phyloP scores from a whole-genome alignment of 495 filamentous ascomycete genomes.

The Penicillium turbatum region DNA sequence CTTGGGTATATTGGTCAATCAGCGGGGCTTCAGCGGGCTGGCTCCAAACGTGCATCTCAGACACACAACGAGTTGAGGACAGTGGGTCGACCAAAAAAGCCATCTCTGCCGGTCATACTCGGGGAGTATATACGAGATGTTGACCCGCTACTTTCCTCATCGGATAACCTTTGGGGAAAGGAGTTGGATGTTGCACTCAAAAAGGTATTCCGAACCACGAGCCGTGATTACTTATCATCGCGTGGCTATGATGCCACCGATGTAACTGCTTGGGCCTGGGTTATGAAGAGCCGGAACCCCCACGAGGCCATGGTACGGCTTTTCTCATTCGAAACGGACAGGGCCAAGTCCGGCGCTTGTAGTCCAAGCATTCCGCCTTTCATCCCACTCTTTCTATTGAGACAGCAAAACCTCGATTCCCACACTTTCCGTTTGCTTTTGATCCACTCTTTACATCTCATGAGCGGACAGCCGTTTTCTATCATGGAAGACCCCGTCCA shows the following conservation, averaged over 20 bases:
- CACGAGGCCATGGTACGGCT: constrained; percentile 41
- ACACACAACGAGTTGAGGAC: constrained; percentile 2
- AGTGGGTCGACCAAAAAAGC: constrained; percentile 16
- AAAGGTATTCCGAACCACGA: constrained; percentile 33
- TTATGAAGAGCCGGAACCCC: constrained; percentile 43
- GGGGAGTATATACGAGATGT: constrained; percentile 39
- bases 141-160: constrained; percentile 27
- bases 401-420: constrained; percentile 36
- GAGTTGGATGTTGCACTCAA: constrained; percentile 26
- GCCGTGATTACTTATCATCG: constrained; percentile 28
- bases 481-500: neutral
- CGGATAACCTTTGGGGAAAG: neutral
- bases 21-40: neutral
- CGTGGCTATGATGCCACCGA: constrained; percentile 45
- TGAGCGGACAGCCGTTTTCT: constrained; percentile 31
- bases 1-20: constrained; percentile 9
- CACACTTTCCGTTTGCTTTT: constrained; percentile 43
- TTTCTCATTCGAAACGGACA: constrained; percentile 31
- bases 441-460: constrained; percentile 37
- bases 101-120: constrained; percentile 34
- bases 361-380: constrained; percentile 41
- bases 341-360: constrained; percentile 3
- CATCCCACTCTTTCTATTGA: constrained; percentile 48
- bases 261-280: constrained; percentile 56
- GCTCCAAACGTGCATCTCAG: neutral